Conservation (phyloP, 345 rosid genomes). For the Euphorbia pulcherrima region DNA sequence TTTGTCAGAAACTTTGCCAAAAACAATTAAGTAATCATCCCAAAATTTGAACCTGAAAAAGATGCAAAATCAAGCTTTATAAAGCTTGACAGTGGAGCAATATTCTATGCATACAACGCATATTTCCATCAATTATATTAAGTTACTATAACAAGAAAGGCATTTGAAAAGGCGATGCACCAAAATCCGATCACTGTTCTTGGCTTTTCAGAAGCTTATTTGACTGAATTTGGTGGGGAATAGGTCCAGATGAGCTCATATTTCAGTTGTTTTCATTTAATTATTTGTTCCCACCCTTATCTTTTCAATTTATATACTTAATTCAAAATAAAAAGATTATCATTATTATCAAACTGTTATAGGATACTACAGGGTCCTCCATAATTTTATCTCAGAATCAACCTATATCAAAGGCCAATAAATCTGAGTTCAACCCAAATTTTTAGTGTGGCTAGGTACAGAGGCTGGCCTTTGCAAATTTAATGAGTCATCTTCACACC, state of each 20-base stretch:
- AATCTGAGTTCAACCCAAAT: neutral
- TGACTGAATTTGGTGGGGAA: slow-evolving; percentile 6
- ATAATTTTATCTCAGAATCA: neutral
- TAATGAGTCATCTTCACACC: neutral
- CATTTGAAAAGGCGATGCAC: slow-evolving; percentile 1
- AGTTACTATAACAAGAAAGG: slow-evolving; percentile 7
- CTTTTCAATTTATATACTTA: neutral
- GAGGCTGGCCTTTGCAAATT: neutral
- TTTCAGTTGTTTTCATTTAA: neutral
- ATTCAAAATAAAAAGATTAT: neutral
- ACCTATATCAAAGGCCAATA: neutral
- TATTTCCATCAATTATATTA: neutral
- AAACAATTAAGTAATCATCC: too few species aligned
- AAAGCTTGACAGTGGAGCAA: too few species aligned
- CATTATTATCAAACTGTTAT: neutral
- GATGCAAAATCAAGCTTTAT: too few species aligned
- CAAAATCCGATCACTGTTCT: neutral
- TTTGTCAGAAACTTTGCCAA: too few species aligned
- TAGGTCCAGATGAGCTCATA: neutral
- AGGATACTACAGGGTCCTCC: slow-evolving; percentile 5
- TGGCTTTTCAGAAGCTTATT: slow-evolving; percentile 3
- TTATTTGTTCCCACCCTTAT: neutral
- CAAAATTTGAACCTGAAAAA: too few species aligned
- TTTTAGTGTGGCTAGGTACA: slow-evolving; percentile 1
- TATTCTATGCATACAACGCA: too few species aligned